These are phyloP conservation scores for Erodium trifolium DNA, from an alignment of 441 rosid species.

Conservation along the genomic window DNA sequence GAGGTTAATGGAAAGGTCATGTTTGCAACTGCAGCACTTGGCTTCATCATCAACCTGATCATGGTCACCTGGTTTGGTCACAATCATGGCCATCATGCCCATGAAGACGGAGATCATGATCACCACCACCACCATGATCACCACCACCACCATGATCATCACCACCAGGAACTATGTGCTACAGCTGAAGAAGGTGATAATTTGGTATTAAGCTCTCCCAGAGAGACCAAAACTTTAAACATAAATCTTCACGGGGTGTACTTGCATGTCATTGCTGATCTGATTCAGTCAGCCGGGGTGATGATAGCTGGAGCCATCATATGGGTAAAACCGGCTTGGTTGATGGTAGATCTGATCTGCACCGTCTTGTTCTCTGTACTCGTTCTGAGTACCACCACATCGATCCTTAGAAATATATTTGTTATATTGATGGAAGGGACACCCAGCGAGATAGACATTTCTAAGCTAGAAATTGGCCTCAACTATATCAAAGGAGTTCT, in stretches of 20 bases:
- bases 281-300: slow-evolving; percentile 64
- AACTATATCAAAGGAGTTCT: slow-evolving; percentile 50
- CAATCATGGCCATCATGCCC: slow-evolving; percentile 20
- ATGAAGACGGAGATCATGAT: slow-evolving; percentile 11
- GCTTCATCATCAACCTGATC: slow-evolving; percentile 43
- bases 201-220: slow-evolving; percentile 23
- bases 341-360: slow-evolving; percentile 53
- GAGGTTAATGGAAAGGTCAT: slow-evolving; percentile 41
- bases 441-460: slow-evolving; percentile 36
- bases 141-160: slow-evolving; percentile 20
- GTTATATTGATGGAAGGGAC: slow-evolving; percentile 53
- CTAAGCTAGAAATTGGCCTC: slow-evolving; percentile 37
- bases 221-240: slow-evolving; percentile 29
- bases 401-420: slow-evolving; percentile 48
- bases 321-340: slow-evolving; percentile 55
- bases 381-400: slow-evolving; percentile 43
- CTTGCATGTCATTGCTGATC: slow-evolving; percentile 59
- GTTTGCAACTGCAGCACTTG: slow-evolving; percentile 54
- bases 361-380: slow-evolving; percentile 52
- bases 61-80: slow-evolving; percentile 29
- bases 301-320: slow-evolving; percentile 64
- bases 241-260: slow-evolving; percentile 78
- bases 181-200: slow-evolving; percentile 17
- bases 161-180: no score
- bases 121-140: slow-evolving; percentile 14